These are phyloP conservation scores for Coniophora puteana DNA, from an alignment of 1,284 basidiomycete genomes.

Conservation along the genomic window DNA sequence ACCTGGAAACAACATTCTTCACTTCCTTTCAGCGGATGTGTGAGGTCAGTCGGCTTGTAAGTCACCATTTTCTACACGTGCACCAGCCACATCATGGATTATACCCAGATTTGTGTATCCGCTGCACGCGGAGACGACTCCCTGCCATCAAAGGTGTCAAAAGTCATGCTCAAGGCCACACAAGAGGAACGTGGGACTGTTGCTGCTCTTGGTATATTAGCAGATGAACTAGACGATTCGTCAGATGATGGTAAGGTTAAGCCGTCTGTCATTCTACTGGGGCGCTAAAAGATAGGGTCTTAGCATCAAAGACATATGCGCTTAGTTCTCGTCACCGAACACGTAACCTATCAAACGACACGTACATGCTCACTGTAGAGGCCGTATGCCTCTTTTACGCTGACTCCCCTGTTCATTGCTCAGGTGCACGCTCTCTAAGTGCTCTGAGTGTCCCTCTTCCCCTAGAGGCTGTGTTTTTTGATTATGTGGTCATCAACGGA, in stretches of 20 bases:
- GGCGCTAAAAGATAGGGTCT: neutral
- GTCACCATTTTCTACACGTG: neutral
- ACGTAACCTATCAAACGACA: constrained; percentile 2
- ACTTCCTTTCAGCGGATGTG: constrained; percentile 28
- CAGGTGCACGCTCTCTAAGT: neutral
- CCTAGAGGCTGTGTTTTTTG: constrained; percentile 14
- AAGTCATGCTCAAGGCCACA: constrained; percentile 21
- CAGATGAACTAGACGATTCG: constrained; percentile 17
- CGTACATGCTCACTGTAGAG: constrained; percentile 1
- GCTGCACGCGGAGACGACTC: constrained; percentile 6
- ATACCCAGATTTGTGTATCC: constrained; percentile 6
- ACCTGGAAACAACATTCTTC: constrained; percentile 31
- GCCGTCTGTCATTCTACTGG: neutral
- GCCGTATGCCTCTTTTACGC: constrained; percentile 2
- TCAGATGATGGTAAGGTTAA: constrained; percentile 15
- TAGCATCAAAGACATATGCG: constrained; percentile 2
- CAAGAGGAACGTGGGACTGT: constrained; percentile 25
- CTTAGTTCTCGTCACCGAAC: constrained; percentile 4
- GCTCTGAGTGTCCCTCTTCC: constrained; percentile 5
- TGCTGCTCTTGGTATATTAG: constrained; percentile 16
- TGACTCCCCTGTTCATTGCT: constrained; percentile 6
- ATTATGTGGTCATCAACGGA: constrained; percentile 17
- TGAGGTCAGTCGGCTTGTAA: constrained; percentile 17
- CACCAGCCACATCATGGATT: neutral
- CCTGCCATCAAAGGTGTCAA: constrained; percentile 5